These are phyloP conservation scores for Cladosporium phlei DNA, from an alignment of 2,329 filamentous ascomycete species.

Conservation along the genomic window DNA sequence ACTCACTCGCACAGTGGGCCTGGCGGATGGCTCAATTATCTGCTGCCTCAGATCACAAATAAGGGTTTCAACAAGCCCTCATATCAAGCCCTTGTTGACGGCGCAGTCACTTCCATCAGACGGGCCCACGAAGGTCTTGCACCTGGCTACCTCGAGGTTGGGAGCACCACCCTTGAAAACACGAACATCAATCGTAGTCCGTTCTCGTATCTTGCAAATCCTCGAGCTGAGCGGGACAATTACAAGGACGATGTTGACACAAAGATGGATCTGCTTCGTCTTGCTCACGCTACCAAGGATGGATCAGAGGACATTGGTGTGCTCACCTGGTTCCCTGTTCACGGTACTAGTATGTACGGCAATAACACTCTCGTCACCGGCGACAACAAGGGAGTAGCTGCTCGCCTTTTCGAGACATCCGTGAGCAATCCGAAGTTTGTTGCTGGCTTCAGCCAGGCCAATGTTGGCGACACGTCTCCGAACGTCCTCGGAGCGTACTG, in stretches of 20 bases:
- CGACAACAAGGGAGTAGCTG: constrained; percentile 96
- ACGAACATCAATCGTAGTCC: constrained; percentile 87
- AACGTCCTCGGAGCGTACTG: constrained; percentile 86
- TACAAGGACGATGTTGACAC: constrained; percentile 70
- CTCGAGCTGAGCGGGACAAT: constrained; percentile 63
- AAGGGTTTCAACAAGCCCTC: constrained; percentile 82
- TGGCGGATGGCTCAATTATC: constrained; percentile 89
- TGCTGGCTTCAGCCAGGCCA: constrained; percentile 87
- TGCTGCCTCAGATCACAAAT: constrained; percentile 85
- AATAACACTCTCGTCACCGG: constrained; percentile 89
- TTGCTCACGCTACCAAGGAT: constrained; percentile 58
- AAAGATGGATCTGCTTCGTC: constrained; percentile 72
- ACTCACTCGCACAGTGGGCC: constrained; percentile 92
- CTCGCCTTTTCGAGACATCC: constrained; percentile 71
- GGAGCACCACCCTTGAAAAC: constrained; percentile 63
- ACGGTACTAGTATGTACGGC: constrained; percentile 83
- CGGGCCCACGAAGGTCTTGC: constrained; percentile 69
- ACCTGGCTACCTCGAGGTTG: constrained; percentile 66
- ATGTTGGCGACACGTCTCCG: constrained; percentile 84
- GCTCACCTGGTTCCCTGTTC: constrained; percentile 86
- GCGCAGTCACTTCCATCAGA: constrained; percentile 74
- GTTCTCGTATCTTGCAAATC: constrained; percentile 84
- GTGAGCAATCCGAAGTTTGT: constrained; percentile 65
- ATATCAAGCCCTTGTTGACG: constrained; percentile 83
- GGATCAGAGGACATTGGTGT: constrained; percentile 75